Conservation (phyloP, 768 basidiomycete species). For the Xerocomellus intermedius region DNA sequence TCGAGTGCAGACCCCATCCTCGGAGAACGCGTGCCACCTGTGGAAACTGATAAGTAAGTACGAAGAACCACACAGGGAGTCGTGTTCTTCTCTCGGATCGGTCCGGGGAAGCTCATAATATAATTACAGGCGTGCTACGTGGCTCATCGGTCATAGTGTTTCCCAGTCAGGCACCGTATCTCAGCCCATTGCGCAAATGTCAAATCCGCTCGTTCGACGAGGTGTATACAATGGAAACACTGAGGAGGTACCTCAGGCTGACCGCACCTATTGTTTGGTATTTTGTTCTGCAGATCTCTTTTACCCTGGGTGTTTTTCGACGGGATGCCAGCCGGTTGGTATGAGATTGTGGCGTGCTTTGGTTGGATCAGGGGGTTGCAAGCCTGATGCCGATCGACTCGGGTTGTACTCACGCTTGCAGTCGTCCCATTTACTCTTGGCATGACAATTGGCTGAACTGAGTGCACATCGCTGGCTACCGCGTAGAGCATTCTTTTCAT, state of each 20-base stretch:
- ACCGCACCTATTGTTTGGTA: background rate
- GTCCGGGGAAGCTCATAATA: background rate
- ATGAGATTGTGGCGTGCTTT: background rate
- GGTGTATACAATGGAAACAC: too few relatives aligned
- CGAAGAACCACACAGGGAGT: background rate
- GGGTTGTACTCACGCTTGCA: background rate
- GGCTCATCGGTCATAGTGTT: background rate
- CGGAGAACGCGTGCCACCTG: background rate
- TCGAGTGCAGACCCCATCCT: background rate
- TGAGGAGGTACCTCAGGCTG: too few relatives aligned
- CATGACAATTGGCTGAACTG: background rate
- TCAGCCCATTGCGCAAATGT: too few relatives aligned
- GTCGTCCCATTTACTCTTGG: background rate
- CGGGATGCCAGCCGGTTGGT: too few relatives aligned
- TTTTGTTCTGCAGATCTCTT: background rate
- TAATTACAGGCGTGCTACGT: background rate
- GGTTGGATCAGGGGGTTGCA: background rate
- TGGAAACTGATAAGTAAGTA: background rate
- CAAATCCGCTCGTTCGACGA: too few relatives aligned
- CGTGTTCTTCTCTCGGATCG: background rate
- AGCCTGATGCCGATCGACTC: background rate
- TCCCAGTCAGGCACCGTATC: too few relatives aligned
- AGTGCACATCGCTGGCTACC: background rate
- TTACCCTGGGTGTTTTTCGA: too few relatives aligned
- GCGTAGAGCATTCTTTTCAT: background rate